phyloP scores from a whole-genome alignment of 768 basidiomycete species.

The Mrakia gelida region DNA sequence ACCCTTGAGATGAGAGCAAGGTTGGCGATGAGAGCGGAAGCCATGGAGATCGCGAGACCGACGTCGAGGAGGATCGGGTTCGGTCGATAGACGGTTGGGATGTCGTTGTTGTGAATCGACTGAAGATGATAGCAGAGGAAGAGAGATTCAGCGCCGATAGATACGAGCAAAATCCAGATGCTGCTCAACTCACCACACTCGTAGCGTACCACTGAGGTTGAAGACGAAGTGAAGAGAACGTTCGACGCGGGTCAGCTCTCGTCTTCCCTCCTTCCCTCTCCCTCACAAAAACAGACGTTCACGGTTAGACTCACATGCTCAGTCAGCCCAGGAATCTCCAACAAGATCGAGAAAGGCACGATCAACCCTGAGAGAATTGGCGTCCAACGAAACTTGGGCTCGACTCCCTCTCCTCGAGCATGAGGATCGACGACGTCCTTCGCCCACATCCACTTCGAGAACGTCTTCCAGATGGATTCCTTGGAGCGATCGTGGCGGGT shows the following conservation, averaged over 20 bases:
- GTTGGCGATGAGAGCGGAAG: conserved; percentile 65
- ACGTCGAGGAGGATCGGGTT: conserved; percentile 60
- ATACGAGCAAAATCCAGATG: not conserved
- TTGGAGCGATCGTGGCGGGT: not conserved
- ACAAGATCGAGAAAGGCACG: conserved; percentile 62
- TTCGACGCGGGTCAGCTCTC: not conserved
- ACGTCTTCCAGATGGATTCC: not conserved
- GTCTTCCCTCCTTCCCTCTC: not conserved
- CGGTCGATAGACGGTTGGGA: conserved; percentile 50
- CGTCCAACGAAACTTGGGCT: conserved; percentile 33
- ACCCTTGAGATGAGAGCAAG: conserved; percentile 52
- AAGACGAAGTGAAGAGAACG: not conserved
- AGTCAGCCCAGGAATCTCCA: conserved; percentile 75
- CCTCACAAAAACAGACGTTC: too few relatives aligned
- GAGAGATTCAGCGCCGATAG: not conserved
- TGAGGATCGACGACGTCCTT: not conserved
- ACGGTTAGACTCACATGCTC: conserved; percentile 63
- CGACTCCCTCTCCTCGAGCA: not conserved
- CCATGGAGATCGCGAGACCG: conserved; percentile 64
- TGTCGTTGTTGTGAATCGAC: conserved; percentile 33
- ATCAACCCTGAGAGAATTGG: conserved; percentile 35
- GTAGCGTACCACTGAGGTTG: not conserved
- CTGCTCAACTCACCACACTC: not conserved
- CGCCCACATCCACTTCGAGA: not conserved
- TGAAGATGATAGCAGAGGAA: not conserved